Percentiles rank a stretch among this genome's conserved stretches.
Evolutionary conservation across 148 eudicot species (phyloP).

Genomic region (Euryodendron excelsum): DNA sequence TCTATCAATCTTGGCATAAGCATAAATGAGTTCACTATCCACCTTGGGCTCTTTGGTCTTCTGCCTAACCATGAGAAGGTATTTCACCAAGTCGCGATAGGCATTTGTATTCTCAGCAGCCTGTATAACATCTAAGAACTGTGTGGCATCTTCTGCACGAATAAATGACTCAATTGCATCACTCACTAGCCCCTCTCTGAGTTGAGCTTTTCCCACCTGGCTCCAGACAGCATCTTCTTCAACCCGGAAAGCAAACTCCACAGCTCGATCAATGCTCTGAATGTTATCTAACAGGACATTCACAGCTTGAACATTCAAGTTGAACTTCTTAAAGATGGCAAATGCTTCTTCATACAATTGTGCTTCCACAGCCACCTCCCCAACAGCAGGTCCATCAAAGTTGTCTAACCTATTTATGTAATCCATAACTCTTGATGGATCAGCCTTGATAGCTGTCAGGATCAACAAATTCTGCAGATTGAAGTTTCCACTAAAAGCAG

Average conservation of each 20-base stretch:
- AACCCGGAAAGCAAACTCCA: slow-evolving; percentile 92
- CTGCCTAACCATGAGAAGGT: slow-evolving; percentile 88
- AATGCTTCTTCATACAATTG: slow-evolving; percentile 83
- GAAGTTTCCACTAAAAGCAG: slow-evolving; percentile 94
- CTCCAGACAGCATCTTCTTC: slow-evolving; percentile 98
- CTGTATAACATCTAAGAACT: slow-evolving; percentile 75
- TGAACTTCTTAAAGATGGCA: slow-evolving; percentile 91
- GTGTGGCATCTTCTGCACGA: slow-evolving; percentile 93
- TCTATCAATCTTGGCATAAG: slow-evolving; percentile 89
- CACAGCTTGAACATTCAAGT: slow-evolving; percentile 88
- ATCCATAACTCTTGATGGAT: slow-evolving; percentile 91
- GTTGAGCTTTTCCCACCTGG: slow-evolving; percentile 88
- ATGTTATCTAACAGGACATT: slow-evolving; percentile 72
- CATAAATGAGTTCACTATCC: slow-evolving; percentile 92
- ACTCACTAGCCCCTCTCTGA: slow-evolving; percentile 74
- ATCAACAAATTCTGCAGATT: slow-evolving; percentile 88
- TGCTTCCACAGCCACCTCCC: slow-evolving; percentile 96
- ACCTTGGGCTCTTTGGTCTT: slow-evolving; percentile 92
- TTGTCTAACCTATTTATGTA: slow-evolving; percentile 86
- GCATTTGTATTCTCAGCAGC: slow-evolving; percentile 81
- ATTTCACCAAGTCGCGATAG: slow-evolving; percentile 79
- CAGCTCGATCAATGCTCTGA: slow-evolving; percentile 75
- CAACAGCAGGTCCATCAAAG: slow-evolving; percentile 95
- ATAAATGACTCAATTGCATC: slow-evolving; percentile 96
- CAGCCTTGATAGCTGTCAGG: slow-evolving; percentile 90